Evolutionary conservation across 768 basidiomycete genomes (phyloP).

Genomic region (Russula sp.): DNA sequence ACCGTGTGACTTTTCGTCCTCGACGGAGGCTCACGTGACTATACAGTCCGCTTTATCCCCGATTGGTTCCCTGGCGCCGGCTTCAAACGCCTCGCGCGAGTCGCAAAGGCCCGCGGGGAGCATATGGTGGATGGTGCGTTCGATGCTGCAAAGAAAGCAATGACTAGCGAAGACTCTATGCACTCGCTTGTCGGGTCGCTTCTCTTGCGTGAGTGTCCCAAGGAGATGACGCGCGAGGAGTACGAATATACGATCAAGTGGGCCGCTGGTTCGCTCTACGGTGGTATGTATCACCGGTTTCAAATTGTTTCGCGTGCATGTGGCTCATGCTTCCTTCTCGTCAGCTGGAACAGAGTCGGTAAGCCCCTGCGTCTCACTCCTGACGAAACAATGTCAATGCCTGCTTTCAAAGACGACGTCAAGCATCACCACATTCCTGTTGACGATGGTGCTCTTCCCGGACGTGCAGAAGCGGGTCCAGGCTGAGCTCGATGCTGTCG

Average conservation of each 20-base stretch:
- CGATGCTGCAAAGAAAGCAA: slow-evolving; percentile 17
- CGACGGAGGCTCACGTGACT: slow-evolving; percentile 7
- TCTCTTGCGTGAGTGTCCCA: slow-evolving; percentile 14
- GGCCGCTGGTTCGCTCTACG: slow-evolving; percentile 24
- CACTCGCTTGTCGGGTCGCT: slow-evolving; percentile 19
- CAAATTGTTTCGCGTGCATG: neutral
- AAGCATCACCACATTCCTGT: slow-evolving; percentile 20
- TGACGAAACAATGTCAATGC: no score
- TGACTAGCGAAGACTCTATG: slow-evolving; percentile 20
- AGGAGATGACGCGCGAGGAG: slow-evolving; percentile 22
- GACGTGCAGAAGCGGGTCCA: slow-evolving; percentile 20
- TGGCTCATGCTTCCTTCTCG: neutral
- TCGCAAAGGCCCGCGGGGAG: slow-evolving; percentile 19
- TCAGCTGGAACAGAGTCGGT: slow-evolving; percentile 22
- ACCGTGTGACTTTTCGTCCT: no score
- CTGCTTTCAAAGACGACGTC: slow-evolving; percentile 11
- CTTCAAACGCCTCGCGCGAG: slow-evolving; percentile 23
- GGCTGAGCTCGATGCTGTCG: slow-evolving; percentile 19
- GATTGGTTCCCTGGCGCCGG: slow-evolving; percentile 25
- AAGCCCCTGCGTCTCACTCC: neutral
- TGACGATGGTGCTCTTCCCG: slow-evolving; percentile 22
- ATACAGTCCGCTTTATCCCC: slow-evolving; percentile 19
- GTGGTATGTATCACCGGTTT: slow-evolving; percentile 8
- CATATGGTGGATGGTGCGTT: slow-evolving; percentile 22
- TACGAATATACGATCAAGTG: slow-evolving; percentile 25